Percentiles rank a stretch among this genome's conserved stretches.
Evolutionary conservation across 208 protist species (phyloP).

Genomic region (Acanthamoeba culbertsoni): DNA sequence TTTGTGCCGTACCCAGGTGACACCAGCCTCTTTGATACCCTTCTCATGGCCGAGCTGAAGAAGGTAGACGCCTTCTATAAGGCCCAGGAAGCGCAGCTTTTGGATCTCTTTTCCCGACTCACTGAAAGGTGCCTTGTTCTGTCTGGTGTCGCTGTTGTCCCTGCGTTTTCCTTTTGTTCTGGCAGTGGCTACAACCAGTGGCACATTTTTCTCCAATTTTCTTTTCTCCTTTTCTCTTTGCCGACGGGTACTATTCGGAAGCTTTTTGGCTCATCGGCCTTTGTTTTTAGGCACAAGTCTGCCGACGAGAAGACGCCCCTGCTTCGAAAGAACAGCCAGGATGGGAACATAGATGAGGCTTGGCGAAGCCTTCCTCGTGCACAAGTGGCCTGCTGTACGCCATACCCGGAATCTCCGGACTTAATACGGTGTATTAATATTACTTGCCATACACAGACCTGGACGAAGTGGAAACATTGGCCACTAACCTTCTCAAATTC

Average conservation of each 20-base stretch:
- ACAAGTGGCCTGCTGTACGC: not conserved
- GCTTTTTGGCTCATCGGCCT: too few relatives aligned
- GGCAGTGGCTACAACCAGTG: too few relatives aligned
- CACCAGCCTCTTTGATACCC: conserved; percentile 21
- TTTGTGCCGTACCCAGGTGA: not conserved
- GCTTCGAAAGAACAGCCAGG: not conserved
- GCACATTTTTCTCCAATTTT: too few relatives aligned
- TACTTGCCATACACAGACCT: not conserved
- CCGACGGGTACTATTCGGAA: too few relatives aligned
- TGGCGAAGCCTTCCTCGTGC: not conserved
- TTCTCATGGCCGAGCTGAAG: not conserved
- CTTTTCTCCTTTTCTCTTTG: too few relatives aligned
- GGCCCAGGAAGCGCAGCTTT: not conserved
- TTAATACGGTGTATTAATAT: too few relatives aligned
- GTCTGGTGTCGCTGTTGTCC: too few relatives aligned
- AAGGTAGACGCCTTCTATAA: not conserved
- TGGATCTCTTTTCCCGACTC: not conserved
- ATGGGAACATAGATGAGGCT: not conserved
- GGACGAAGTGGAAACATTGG: not conserved
- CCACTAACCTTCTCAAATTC: conserved; percentile 44
- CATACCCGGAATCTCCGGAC: too few relatives aligned
- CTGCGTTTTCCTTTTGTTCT: too few relatives aligned
- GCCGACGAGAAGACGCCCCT: not conserved
- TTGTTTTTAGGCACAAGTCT: too few relatives aligned
- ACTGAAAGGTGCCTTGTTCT: not conserved